Conservation (phyloP, 768 basidiomycete species). For the Agaricus subrufescens region DNA sequence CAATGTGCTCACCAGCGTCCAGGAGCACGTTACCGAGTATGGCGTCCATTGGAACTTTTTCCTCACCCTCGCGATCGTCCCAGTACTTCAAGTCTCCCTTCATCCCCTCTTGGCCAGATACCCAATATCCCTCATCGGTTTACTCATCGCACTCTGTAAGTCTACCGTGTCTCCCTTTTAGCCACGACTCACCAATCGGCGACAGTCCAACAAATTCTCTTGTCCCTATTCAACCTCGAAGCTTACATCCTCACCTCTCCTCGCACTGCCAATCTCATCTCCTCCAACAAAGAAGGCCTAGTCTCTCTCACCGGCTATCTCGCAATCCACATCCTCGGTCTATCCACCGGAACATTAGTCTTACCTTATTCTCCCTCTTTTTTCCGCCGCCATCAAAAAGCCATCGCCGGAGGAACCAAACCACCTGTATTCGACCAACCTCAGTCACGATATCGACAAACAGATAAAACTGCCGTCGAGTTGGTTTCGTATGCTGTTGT, state of each 20-base stretch:
- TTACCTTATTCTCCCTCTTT: constrained; percentile 75
- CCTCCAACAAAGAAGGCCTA: constrained; percentile 90
- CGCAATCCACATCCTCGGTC: constrained; percentile 82
- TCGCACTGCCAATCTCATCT: constrained; percentile 55
- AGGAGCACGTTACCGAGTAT: constrained; percentile 96
- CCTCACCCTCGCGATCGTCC: constrained; percentile 82
- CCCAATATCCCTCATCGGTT: constrained; percentile 58
- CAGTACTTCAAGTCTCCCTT: constrained; percentile 63
- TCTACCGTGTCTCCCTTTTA: neutral
- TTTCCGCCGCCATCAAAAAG: constrained; percentile 53
- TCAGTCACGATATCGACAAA: constrained; percentile 39
- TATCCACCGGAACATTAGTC: constrained; percentile 75
- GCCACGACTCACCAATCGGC: neutral
- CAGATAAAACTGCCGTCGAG: constrained; percentile 72
- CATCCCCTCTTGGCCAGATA: constrained; percentile 58
- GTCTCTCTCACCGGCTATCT: constrained; percentile 85
- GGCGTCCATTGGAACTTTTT: constrained; percentile 99
- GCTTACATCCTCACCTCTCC: constrained; percentile 61
- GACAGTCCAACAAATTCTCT: constrained; percentile 65
- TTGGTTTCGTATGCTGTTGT: constrained; percentile 70
- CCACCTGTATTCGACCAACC: constrained; percentile 18
- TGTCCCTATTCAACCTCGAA: constrained; percentile 55
- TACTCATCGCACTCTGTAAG: constrained; percentile 56
- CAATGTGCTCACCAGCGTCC: neutral
- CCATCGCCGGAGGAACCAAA: constrained; percentile 13